Evolutionary conservation across 1,139 yeast species (phyloP).

Genomic region (Kodamaea plutei): DNA sequence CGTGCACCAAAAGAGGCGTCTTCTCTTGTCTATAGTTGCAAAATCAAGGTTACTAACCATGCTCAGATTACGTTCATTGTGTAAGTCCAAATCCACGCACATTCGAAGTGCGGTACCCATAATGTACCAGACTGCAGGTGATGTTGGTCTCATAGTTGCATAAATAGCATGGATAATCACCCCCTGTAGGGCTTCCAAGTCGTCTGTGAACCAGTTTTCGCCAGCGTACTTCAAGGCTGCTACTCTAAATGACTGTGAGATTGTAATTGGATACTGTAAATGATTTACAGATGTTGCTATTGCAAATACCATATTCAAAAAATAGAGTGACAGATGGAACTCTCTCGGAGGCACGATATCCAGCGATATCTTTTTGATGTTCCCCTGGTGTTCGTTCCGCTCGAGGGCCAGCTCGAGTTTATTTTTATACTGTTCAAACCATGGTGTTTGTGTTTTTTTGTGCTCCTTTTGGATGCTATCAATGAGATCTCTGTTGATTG

Average conservation of each 20-base stretch:
- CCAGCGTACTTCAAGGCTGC: constrained; percentile 50
- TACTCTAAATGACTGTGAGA: constrained; percentile 67
- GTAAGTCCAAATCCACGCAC: constrained; percentile 81
- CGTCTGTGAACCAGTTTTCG: constrained; percentile 33
- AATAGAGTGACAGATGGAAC: constrained; percentile 48
- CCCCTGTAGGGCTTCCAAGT: constrained; percentile 70
- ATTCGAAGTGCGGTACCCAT: constrained; percentile 76
- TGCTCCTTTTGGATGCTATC: constrained; percentile 8
- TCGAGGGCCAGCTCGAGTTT: constrained; percentile 22
- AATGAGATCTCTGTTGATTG: constrained; percentile 32
- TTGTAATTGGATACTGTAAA: constrained; percentile 61
- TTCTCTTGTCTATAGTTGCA: constrained; percentile 60
- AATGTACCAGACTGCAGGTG: constrained; percentile 92
- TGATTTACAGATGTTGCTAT: constrained; percentile 75
- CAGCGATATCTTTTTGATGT: constrained; percentile 26
- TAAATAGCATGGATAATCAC: constrained; percentile 63
- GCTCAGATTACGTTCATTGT: constrained; percentile 45
- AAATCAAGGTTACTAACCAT: constrained; percentile 38
- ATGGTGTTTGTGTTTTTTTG: constrained; percentile 32
- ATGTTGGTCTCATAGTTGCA: constrained; percentile 70
- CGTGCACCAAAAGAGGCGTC: constrained; percentile 87
- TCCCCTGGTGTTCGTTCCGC: constrained; percentile 7
- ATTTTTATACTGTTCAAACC: constrained; percentile 39
- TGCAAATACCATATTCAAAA: constrained; percentile 73
- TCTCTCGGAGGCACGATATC: constrained; percentile 43